Percentiles rank a stretch among this genome's conserved stretches.
Evolutionary conservation across 2,329 filamentous ascomycete genomes (phyloP).

Genomic region (Fusarium nelsonii): DNA sequence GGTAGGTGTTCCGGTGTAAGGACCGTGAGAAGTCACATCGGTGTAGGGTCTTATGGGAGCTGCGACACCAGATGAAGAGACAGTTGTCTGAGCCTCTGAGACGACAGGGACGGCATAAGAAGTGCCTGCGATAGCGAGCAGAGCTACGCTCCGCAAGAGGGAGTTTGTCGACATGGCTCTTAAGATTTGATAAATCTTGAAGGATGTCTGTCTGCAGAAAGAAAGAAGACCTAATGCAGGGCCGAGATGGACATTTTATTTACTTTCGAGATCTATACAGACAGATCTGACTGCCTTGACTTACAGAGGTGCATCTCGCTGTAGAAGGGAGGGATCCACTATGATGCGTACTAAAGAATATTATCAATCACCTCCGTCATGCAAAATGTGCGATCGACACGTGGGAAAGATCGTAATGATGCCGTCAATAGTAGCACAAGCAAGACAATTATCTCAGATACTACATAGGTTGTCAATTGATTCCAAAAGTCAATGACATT

Average conservation of each 20-base stretch:
- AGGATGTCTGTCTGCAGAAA: neutral
- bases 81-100: conserved; percentile 53
- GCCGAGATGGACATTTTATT: conserved; percentile 7
- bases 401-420: conserved; percentile 11
- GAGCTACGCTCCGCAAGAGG: conserved; percentile 7
- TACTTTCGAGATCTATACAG: neutral
- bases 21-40: conserved; percentile 75
- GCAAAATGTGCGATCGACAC: neutral
- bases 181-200: neutral
- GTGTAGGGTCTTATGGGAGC: conserved; percentile 56
- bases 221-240: neutral
- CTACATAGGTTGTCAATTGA: neutral
- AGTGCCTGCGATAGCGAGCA: conserved; percentile 31
- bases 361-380: conserved; percentile 15
- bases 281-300: neutral
- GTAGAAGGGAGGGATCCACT: neutral
- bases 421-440: neutral
- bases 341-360: conserved; percentile 26
- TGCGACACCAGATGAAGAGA: conserved; percentile 50
- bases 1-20: conserved; percentile 73
- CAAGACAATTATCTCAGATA: neutral
- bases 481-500: conserved; percentile 33
- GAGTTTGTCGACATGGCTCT: conserved; percentile 19
- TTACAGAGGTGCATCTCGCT: neutral
- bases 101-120: conserved; percentile 52